phyloP scores from a whole-genome alignment of 2,329 filamentous ascomycete genomes.

The Hortaea werneckii region DNA sequence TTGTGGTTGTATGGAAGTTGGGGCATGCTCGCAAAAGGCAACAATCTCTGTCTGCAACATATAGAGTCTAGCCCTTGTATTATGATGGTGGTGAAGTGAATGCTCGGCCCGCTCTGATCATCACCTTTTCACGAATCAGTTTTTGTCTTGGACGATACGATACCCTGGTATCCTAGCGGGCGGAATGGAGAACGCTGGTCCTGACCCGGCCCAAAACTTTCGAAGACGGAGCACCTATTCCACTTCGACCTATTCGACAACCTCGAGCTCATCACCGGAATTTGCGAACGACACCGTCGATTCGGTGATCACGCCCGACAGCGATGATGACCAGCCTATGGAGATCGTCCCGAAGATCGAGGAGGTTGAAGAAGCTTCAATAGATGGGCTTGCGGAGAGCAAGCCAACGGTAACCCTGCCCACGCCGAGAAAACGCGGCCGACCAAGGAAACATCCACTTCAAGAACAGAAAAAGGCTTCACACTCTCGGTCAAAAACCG shows the following conservation, averaged over 20 bases:
- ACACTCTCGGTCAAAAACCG: slow-evolving; percentile 57
- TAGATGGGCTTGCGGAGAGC: slow-evolving; percentile 20
- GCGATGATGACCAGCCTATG: slow-evolving; percentile 13
- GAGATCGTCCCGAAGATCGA: slow-evolving; percentile 43
- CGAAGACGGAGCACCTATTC: slow-evolving; percentile 8
- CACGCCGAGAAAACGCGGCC: slow-evolving; percentile 48
- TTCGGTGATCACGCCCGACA: slow-evolving; percentile 13
- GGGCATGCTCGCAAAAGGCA: slow-evolving; percentile 1
- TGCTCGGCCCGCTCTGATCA: background rate
- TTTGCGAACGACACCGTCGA: slow-evolving; percentile 9
- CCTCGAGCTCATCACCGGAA: slow-evolving; percentile 13
- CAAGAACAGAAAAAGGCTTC: slow-evolving; percentile 55
- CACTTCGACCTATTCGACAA: slow-evolving; percentile 10
- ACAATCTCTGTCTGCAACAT: background rate
- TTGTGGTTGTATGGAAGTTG: slow-evolving; percentile 7
- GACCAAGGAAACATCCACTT: slow-evolving; percentile 71
- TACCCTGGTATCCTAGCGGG: background rate
- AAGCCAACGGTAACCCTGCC: slow-evolving; percentile 23
- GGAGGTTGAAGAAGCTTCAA: slow-evolving; percentile 38
- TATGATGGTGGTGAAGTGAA: slow-evolving; percentile 11
- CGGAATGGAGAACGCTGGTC: slow-evolving; percentile 1
- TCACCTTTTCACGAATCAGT: background rate
- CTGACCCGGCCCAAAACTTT: slow-evolving; percentile 1
- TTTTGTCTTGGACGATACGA: background rate
- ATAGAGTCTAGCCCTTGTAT: slow-evolving; percentile 7